Evolutionary conservation across 164 flowering plant species (phyloP).

Genomic region (Berberis thunbergii): DNA sequence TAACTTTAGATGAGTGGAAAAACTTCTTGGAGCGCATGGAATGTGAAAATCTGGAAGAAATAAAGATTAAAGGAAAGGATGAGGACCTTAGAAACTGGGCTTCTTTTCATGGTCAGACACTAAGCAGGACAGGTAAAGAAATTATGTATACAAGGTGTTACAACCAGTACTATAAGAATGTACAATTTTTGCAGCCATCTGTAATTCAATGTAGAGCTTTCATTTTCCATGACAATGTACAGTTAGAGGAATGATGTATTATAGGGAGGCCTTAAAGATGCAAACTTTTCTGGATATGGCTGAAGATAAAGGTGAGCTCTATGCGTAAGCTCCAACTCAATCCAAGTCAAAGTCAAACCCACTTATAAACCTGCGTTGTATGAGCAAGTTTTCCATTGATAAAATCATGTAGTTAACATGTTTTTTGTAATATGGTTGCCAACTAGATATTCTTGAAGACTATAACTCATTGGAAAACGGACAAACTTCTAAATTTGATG

Average conservation of each 20-base stretch:
- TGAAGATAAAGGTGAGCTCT: slow-evolving; percentile 52
- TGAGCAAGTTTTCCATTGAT: not conserved
- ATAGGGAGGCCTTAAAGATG: slow-evolving; percentile 70
- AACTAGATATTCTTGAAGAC: slow-evolving; percentile 70
- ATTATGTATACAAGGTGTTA: not conserved
- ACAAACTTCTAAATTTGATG: slow-evolving; percentile 61
- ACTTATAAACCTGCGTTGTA: not conserved
- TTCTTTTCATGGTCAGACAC: slow-evolving; percentile 80
- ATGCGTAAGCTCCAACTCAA: not conserved
- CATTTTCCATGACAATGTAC: slow-evolving; percentile 10
- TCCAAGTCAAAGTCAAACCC: not conserved
- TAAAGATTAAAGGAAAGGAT: slow-evolving; percentile 24
- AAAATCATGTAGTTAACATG: not conserved
- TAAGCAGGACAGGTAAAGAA: slow-evolving; percentile 68
- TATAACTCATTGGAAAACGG: slow-evolving; percentile 44
- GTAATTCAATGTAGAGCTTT: not conserved
- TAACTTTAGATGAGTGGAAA: slow-evolving; percentile 70
- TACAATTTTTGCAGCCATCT: not conserved
- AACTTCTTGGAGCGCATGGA: slow-evolving; percentile 85
- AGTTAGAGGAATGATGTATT: slow-evolving; percentile 99
- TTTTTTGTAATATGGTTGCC: not conserved
- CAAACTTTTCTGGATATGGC: slow-evolving; percentile 96
- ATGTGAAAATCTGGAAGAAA: slow-evolving; percentile 34
- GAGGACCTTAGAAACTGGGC: slow-evolving; percentile 81
- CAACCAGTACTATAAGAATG: not conserved